Conservation (phyloP, 2,329 filamentous ascomycete species). For the Ploettnerulaceae sp. region DNA sequence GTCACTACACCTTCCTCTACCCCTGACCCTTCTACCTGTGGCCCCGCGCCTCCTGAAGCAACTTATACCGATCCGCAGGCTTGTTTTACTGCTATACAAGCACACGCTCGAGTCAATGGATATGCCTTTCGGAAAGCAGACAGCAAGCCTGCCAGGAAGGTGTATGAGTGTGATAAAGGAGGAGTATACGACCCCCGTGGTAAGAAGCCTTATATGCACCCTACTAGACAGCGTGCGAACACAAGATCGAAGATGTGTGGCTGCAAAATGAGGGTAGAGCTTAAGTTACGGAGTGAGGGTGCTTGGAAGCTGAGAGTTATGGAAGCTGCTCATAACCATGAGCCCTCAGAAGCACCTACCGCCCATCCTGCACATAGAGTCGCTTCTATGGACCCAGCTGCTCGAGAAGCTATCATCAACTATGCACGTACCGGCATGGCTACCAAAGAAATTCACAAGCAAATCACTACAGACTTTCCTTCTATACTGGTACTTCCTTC, state of each 20-base stretch:
- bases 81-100: neutral
- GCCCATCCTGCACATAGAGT: neutral
- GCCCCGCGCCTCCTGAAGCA: neutral
- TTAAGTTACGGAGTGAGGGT: neutral
- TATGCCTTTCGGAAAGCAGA: neutral
- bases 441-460: too few relatives aligned
- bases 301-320: neutral
- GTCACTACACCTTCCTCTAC: too few relatives aligned
- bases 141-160: too few relatives aligned
- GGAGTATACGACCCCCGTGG: neutral
- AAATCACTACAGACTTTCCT: too few relatives aligned
- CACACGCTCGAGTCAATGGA: neutral
- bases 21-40: too few relatives aligned
- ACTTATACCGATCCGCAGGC: neutral
- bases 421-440: too few relatives aligned
- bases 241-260: neutral
- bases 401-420: too few relatives aligned
- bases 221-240: neutral
- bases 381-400: neutral
- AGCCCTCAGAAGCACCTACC: neutral
- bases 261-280: neutral
- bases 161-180: too few relatives aligned
- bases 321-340: neutral
- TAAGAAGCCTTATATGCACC: neutral
- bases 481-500: too few relatives aligned